phyloP scores from a whole-genome alignment of 345 rosid species.

The Hevea brasiliensis region DNA sequence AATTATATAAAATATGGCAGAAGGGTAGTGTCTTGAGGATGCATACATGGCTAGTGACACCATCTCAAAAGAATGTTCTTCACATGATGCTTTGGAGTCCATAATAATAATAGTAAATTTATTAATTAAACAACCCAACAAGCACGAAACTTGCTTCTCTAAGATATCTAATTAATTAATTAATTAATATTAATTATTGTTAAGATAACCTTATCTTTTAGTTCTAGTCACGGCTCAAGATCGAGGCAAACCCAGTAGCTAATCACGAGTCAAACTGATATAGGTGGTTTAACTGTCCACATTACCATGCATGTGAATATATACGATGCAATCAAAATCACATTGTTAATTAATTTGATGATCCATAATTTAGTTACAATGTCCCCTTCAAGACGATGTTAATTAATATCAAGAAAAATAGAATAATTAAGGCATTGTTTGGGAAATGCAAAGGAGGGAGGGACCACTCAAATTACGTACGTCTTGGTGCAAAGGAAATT shows the following conservation, averaged over 20 bases:
- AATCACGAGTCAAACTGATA: conserved; percentile 14
- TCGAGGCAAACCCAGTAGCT: neutral
- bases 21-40: too few species aligned
- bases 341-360: neutral
- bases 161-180: too few species aligned
- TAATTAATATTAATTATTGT: conserved; percentile 1
- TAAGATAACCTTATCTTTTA: conserved; percentile 6
- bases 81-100: too few species aligned
- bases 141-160: too few species aligned
- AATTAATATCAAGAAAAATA: neutral
- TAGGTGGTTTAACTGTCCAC: conserved; percentile 23
- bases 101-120: too few species aligned
- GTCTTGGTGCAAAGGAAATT: neutral
- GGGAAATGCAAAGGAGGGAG: conserved; percentile 4
- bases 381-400: conserved; percentile 1
- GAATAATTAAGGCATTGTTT: neutral
- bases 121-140: too few species aligned
- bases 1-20: too few species aligned
- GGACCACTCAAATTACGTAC: neutral
- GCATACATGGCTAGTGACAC: too few species aligned
- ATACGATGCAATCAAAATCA: neutral
- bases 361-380: neutral
- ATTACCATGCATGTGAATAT: conserved; percentile 32
- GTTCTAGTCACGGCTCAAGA: conserved; percentile 11
- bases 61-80: too few species aligned